phyloP scores from a whole-genome alignment of 73 alveolate genomes.

The Paramecium octaurelia region DNA sequence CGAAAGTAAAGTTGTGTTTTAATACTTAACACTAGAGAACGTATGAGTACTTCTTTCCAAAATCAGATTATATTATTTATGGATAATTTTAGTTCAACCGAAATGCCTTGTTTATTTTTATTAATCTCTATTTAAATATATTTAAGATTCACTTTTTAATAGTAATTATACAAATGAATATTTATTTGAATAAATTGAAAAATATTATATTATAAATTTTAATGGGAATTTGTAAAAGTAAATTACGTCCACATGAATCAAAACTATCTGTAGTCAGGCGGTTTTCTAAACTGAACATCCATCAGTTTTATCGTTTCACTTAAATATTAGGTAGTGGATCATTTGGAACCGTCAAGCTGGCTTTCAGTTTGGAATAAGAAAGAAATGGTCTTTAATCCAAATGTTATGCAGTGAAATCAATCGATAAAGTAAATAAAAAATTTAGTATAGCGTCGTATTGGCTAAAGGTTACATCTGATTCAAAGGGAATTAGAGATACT shows the following conservation, averaged over 20 bases:
- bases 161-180: background rate
- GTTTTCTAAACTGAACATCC: conserved; percentile 45
- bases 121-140: background rate
- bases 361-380: conserved; percentile 45
- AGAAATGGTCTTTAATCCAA: conserved; percentile 45
- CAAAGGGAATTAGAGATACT: conserved; percentile 71
- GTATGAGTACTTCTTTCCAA: too few species aligned
- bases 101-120: background rate
- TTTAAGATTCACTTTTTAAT: background rate
- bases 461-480: conserved; percentile 46
- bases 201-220: background rate
- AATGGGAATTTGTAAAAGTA: conserved; percentile 1
- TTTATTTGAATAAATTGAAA: background rate
- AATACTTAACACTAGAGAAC: too few species aligned
- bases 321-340: conserved; percentile 64
- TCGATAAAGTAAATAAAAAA: conserved; percentile 34
- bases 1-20: background rate
- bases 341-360: conserved; percentile 62
- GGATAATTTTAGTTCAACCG: background rate
- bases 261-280: background rate
- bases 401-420: conserved; percentile 54
- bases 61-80: too few species aligned
- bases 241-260: background rate
- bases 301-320: conserved; percentile 3
- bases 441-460: conserved; percentile 18